A percentile compares a stretch with the other conserved stretches of the same genome.
Evolutionary conservation across 176 grass and related monocot species (phyloP).

Genomic region (Leersia perrieri): DNA sequence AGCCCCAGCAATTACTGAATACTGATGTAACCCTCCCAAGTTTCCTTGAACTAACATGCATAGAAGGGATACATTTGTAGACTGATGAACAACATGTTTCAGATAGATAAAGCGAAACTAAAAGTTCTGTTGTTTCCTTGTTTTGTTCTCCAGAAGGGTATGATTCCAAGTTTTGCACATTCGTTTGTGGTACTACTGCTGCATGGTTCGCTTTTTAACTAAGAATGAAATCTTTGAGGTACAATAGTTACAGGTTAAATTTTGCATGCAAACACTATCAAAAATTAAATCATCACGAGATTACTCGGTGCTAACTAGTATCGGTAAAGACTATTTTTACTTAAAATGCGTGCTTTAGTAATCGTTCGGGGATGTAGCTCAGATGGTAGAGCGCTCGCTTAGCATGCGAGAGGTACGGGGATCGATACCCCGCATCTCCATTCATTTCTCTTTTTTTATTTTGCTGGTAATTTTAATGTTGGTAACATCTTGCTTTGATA

Average conservation of each 20-base stretch:
- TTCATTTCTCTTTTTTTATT: too few relatives aligned
- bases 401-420: conserved; percentile 92
- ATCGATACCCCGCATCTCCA: conserved; percentile 87
- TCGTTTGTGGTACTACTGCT: not conserved
- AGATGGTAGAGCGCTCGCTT: conserved; percentile 99
- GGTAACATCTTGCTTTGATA: too few relatives aligned
- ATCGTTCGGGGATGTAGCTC: conserved; percentile 99
- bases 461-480: too few relatives aligned
- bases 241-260: not conserved
- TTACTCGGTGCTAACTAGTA: too few relatives aligned
- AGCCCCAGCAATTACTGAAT: not conserved
- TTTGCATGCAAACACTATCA: not conserved
- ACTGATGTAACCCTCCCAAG: conserved; percentile 12
- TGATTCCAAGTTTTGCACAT: not conserved
- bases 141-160: not conserved
- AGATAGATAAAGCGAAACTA: not conserved
- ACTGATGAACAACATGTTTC: not conserved
- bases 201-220: not conserved
- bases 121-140: not conserved
- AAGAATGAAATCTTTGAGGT: not conserved
- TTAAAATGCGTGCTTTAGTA: too few relatives aligned
- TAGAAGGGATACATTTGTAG: not conserved
- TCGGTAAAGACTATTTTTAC: too few relatives aligned
- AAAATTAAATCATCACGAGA: too few relatives aligned
- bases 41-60: conserved; percentile 14